These are phyloP conservation scores for Fusarium sp. DNA, from an alignment of 2,329 filamentous ascomycete genomes.

Conservation along the genomic window DNA sequence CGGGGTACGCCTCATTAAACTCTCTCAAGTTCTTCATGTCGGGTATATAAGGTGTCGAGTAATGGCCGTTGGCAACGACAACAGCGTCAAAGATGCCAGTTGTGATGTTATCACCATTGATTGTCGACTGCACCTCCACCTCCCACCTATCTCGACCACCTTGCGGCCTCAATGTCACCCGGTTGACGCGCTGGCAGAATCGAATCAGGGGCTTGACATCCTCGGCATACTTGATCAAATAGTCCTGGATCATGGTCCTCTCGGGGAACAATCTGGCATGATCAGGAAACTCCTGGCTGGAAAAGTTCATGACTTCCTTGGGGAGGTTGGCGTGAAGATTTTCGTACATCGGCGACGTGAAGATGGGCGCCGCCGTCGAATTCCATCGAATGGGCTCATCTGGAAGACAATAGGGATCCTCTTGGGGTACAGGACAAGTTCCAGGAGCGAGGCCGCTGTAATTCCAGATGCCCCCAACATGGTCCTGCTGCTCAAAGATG, in stretches of 20 bases:
- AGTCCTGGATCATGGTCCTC: constrained; percentile 78
- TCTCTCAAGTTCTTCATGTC: constrained; percentile 70
- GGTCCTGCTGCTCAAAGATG: constrained; percentile 85
- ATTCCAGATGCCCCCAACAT: constrained; percentile 89
- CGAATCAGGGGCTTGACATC: constrained; percentile 77
- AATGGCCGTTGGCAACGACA: constrained; percentile 83
- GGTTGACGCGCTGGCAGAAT: constrained; percentile 79
- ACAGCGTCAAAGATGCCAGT: constrained; percentile 78
- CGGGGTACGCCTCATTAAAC: constrained; percentile 73
- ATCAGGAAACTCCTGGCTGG: constrained; percentile 75
- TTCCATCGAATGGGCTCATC: constrained; percentile 73
- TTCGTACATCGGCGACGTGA: constrained; percentile 88
- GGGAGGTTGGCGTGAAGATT: constrained; percentile 90
- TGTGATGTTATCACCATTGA: constrained; percentile 57
- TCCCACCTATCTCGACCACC: constrained; percentile 70
- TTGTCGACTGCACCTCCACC: constrained; percentile 68
- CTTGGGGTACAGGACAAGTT: constrained; percentile 75
- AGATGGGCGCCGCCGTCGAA: constrained; percentile 66
- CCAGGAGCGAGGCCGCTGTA: constrained; percentile 71
- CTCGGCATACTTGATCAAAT: constrained; percentile 79
- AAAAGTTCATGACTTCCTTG: constrained; percentile 83
- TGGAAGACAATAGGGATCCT: constrained; percentile 72
- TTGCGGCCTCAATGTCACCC: constrained; percentile 60
- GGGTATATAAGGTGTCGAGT: constrained; percentile 78
- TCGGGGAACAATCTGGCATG: constrained; percentile 81